Evolutionary conservation across 1,139 yeast genomes (phyloP).

Genomic region (Pichia norvegensis): DNA sequence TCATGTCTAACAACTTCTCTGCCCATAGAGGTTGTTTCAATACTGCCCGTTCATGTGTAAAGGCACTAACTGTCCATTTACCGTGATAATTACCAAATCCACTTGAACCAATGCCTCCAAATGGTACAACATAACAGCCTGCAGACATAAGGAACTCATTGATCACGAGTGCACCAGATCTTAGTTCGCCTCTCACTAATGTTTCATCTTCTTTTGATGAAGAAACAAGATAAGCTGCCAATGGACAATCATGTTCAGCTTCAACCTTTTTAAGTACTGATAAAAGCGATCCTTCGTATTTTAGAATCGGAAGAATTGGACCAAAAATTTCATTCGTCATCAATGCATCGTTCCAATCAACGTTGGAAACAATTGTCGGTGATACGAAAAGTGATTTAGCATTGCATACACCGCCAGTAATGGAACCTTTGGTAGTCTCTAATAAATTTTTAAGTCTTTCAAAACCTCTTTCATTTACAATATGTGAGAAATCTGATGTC

Average conservation of each 20-base stretch:
- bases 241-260: slow-evolving; percentile 68
- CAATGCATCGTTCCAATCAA: slow-evolving; percentile 55
- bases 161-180: slow-evolving; percentile 69
- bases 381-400: slow-evolving; percentile 43
- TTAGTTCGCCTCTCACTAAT: slow-evolving; percentile 40
- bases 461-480: slow-evolving; percentile 56
- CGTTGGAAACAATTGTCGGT: slow-evolving; percentile 68
- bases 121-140: slow-evolving; percentile 66
- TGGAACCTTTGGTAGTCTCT: slow-evolving; percentile 46
- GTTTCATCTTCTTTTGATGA: slow-evolving; percentile 45
- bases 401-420: slow-evolving; percentile 50
- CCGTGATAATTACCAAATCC: slow-evolving; percentile 87
- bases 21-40: slow-evolving; percentile 62
- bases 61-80: slow-evolving; percentile 56
- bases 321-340: slow-evolving; percentile 82
- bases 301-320: slow-evolving; percentile 71
- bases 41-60: slow-evolving; percentile 69
- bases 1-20: slow-evolving; percentile 47
- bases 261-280: slow-evolving; percentile 43
- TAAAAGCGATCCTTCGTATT: slow-evolving; percentile 40
- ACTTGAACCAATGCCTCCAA: slow-evolving; percentile 85
- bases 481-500: slow-evolving; percentile 47
- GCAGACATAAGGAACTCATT: slow-evolving; percentile 74
- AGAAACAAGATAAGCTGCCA: slow-evolving; percentile 74
- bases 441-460: slow-evolving; percentile 42